Evolutionary conservation across 331 rosid species (phyloP).

Genomic region (Prunus yedoensis): DNA sequence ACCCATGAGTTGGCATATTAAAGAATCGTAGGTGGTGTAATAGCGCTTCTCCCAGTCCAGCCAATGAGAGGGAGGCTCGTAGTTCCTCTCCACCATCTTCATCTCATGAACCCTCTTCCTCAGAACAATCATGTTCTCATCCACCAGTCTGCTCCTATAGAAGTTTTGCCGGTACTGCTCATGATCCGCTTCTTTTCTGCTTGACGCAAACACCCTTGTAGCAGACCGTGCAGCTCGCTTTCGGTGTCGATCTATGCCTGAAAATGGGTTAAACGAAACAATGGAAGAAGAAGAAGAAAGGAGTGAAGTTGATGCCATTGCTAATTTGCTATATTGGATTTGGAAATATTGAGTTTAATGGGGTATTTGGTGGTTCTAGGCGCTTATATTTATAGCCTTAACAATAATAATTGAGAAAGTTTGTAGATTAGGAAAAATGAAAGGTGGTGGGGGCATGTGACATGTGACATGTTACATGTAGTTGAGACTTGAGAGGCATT

Average conservation of each 20-base stretch:
- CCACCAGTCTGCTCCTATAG: slow-evolving; percentile 34
- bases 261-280: not conserved
- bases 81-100: slow-evolving; percentile 45
- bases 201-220: slow-evolving; percentile 22
- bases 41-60: slow-evolving; percentile 45
- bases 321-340: not conserved
- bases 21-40: slow-evolving; percentile 32
- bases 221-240: not conserved
- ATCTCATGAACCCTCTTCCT: slow-evolving; percentile 45
- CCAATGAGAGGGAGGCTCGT: slow-evolving; percentile 46
- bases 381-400: not conserved
- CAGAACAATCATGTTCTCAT: slow-evolving; percentile 47
- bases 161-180: slow-evolving; percentile 7
- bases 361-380: not conserved
- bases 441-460: not conserved
- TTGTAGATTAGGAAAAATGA: not conserved
- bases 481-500: too few relatives aligned
- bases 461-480: not conserved
- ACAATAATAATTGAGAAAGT: not conserved
- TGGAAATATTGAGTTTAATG: not conserved
- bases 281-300: slow-evolving; percentile 1
- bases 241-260: not conserved
- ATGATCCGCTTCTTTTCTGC: slow-evolving; percentile 20
- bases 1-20: slow-evolving; percentile 34
- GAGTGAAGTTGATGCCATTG: slow-evolving; percentile 26